Base-by-base conservation (phyloP, 2,329 filamentous ascomycete genomes). In the Stenocarpella maydis region DNA sequence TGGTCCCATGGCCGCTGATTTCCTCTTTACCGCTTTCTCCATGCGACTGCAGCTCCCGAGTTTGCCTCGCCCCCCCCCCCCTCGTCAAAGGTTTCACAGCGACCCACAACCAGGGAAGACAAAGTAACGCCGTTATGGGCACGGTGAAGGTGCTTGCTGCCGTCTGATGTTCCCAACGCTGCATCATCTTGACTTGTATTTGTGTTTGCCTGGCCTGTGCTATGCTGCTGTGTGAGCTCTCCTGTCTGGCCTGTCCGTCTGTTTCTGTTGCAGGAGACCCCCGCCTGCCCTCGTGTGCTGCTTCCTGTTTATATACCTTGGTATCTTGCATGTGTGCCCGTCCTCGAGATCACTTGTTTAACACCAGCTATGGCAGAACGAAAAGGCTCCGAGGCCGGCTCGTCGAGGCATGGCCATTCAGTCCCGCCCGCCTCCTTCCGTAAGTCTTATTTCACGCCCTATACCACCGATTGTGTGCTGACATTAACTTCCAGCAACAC, bases 401-500 rank as follows among this genome's bases (percentile, higher is more conserved):
- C 81, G 73, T 76, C 79, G 74, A 80, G 79, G 74, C 80, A 82
- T 74, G 78, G 78, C 37, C 81, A 83, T 71, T 77, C 83, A 73
- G 78, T 81, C 52, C 83, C 84, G 74, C 79, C 81, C 75, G 83
- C 84, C 71, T 85, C 84, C 65, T 87, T 87, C 76, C 85, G 85
- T 87, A 80, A 79, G 85, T 75, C 69, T 58, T 55, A 60, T 55
- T 55, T 68, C 67, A 53, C 52, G 39, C 39, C 58, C 53, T 43
- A 21, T 2, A 6, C 19, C 65, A 69, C 50, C 60, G 60, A 71
- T 71, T 69, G 47, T 74, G 6, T 67, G 71, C 72, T 66, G 71
- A 78, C 78, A 80, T 76, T 80, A 80, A 78, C 78, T 76, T 73
- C 74, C 66, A 89, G 87, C 88, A 72, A 90, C 88, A 26, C 88